Evolutionary conservation across 306 rosid genomes (phyloP).

Genomic region (Rosa multiflora): DNA sequence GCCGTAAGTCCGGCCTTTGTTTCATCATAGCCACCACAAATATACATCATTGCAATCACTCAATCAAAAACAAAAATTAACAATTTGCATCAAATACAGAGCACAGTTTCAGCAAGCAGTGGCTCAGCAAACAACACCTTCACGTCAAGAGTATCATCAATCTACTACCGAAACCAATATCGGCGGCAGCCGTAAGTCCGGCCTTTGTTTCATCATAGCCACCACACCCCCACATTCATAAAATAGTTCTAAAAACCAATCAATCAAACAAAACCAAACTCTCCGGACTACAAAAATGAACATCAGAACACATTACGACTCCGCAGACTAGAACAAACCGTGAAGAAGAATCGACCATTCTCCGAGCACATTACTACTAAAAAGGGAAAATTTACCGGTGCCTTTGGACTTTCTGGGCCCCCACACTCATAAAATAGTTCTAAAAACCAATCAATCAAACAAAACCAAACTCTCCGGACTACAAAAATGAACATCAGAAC

Average conservation of each 20-base stretch:
- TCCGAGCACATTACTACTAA: not conserved
- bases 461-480: not conserved
- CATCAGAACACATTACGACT: not conserved
- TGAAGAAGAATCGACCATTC: not conserved
- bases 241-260: not conserved
- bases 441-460: not conserved
- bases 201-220: constrained; percentile 91
- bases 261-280: not conserved
- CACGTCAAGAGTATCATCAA: constrained; percentile 47
- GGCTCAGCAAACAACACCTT: constrained; percentile 73
- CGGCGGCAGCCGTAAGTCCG: constrained; percentile 80
- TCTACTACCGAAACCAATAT: constrained; percentile 59
- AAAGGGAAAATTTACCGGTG: constrained; percentile 39
- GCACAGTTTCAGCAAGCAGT: constrained; percentile 8
- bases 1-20: constrained; percentile 91
- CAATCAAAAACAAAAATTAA: not conserved
- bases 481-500: not conserved
- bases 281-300: not conserved
- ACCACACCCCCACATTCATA: not conserved
- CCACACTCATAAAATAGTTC: not conserved
- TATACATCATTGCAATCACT: not conserved
- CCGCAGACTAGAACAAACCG: not conserved
- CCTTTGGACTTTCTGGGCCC: constrained; percentile 42
- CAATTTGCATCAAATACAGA: not conserved
- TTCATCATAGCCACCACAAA: constrained; percentile 62